Evolutionary conservation across 805 yeast species (phyloP), one percentile per base, ranked within the genome.

Genomic region (Saturnispora gosingensis): DNA sequence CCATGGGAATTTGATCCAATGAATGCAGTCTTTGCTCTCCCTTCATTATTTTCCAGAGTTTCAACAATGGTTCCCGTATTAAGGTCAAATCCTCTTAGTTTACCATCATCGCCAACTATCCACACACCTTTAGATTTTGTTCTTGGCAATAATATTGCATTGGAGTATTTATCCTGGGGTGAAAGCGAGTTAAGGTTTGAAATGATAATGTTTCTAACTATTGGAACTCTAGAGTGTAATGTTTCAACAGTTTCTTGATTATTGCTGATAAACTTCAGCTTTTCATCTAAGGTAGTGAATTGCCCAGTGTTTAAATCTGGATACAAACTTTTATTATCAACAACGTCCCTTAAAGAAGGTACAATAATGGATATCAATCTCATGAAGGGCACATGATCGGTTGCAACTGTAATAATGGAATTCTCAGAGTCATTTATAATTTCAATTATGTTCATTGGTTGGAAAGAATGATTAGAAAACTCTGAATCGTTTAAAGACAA

Each of bases 371-470:
- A 63, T 1, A 88, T 74, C 11, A 85, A 56, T 56, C 95, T 66
- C 86, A 85, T 79, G 59, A 73, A 84, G 4, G 96, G 96, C 13
- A 77, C 75, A 59, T 87, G 91, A 1, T 89, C 81, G 0, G 96
- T 88, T 0, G 82, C 88, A 7, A 85, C 75, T 0, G 83, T 80
- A 15, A 84, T 60, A 24, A 72, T 56, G 0, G 71, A 38, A 25
- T 45, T 40, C 2, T 56, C 50, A 3, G 28, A 20, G 16, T 53
- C 36, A n/a, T 38, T 27, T 15, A 50, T 16, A 5, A 65, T 63
- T 8, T 65, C 58, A 0, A 70, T 54, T 7, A 79, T 65, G 9
- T 67, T 58, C 72, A 78, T 72, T 13, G 86, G 83, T 16, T 82
- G 74, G 63, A 86, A 86, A 0, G 82, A 75, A 57, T 78, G 76